Base-by-base conservation (phyloP, 2,329 filamentous ascomycete genomes). In the Teratosphaeria gauchensis region DNA sequence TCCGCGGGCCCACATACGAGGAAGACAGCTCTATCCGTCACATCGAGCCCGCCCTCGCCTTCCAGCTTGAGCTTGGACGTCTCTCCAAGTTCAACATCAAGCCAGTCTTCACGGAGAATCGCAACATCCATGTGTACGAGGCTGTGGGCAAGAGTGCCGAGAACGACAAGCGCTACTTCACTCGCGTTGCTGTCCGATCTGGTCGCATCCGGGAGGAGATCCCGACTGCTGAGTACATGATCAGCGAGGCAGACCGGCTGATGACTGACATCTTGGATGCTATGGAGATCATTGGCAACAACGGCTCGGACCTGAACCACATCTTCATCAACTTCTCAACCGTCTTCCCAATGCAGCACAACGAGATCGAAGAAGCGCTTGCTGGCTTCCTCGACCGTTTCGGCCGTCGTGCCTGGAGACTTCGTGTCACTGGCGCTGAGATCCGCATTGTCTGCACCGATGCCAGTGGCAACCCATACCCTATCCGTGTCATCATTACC, bases 321-420 rank as follows among this genome's bases (percentile, higher is more conserved):
- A 94, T 99, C 82, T 99, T 99, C 81, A 94, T 99, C 82, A 97
- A 99, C 83, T 99, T 99, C 80, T 94, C 90, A 0, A 90, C 92
- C 9, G 89, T 96, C 60, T 97, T 99, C 85, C 90, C 91, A 73
- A 84, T 99, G 54, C 82, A 90, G 70, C 92, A 94, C 3, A 79
- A 84, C 60, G 90, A 96, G 77, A 90, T 99, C 16, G 91, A 97
- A 77, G 84, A 95, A 75, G 92, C 90, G 32, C 84, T 99, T 28
- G 90, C 88, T 71, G 92, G 92, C 58, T 99, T 99, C 85, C 80
- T 99, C 66, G 94, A 97, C 70, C 90, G 94, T 63, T 99, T 97
- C 70, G 94, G 94, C 66, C 88, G 90, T 66, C 90, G 94, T 69
- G 90, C 89, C 63, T 97, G 95, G 92, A 87, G 94, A 68, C 87